A percentile compares a stretch with the other conserved stretches of the same genome.
Evolutionary conservation across 805 yeast species (phyloP).

Genomic region (Starmera caribaea): DNA sequence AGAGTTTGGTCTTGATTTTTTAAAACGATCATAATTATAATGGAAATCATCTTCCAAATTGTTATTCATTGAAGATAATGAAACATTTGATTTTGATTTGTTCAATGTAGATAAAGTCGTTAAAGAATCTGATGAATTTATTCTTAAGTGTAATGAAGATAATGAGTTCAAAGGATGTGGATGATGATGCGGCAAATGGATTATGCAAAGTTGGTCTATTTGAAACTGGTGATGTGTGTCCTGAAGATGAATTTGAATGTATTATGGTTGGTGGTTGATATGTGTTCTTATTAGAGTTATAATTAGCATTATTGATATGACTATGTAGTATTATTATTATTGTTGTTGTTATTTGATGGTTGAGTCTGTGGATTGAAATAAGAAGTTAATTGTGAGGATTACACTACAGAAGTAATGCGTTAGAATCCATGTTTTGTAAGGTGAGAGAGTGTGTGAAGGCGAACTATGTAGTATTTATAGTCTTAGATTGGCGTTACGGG

Average conservation of each 20-base stretch:
- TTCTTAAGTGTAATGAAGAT: slow-evolving; percentile 40
- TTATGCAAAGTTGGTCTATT: neutral
- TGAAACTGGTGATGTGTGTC: too few relatives aligned
- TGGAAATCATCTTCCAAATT: slow-evolving; percentile 35
- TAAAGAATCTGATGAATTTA: neutral
- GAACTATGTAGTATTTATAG: too few relatives aligned
- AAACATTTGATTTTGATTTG: slow-evolving; percentile 17
- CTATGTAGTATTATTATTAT: too few relatives aligned
- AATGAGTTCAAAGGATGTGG: slow-evolving; percentile 27
- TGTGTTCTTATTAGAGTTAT: too few relatives aligned
- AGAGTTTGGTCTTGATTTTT: slow-evolving; percentile 30
- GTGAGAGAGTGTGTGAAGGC: too few relatives aligned
- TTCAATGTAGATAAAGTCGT: slow-evolving; percentile 2
- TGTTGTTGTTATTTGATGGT: neutral
- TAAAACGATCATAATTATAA: slow-evolving; percentile 19
- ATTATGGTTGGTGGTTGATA: too few relatives aligned
- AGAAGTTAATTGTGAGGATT: slow-evolving; percentile 14
- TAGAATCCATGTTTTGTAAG: too few relatives aligned
- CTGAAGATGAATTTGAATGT: too few relatives aligned
- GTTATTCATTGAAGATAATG: slow-evolving; percentile 17
- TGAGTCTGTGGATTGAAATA: slow-evolving; percentile 10
- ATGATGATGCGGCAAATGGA: slow-evolving; percentile 4
- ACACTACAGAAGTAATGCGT: too few relatives aligned
- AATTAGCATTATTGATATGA: too few relatives aligned
- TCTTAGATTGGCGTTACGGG: too few relatives aligned